phyloP scores from a whole-genome alignment of 352 stramenopile genomes.

The Saprolegnia diclina region DNA sequence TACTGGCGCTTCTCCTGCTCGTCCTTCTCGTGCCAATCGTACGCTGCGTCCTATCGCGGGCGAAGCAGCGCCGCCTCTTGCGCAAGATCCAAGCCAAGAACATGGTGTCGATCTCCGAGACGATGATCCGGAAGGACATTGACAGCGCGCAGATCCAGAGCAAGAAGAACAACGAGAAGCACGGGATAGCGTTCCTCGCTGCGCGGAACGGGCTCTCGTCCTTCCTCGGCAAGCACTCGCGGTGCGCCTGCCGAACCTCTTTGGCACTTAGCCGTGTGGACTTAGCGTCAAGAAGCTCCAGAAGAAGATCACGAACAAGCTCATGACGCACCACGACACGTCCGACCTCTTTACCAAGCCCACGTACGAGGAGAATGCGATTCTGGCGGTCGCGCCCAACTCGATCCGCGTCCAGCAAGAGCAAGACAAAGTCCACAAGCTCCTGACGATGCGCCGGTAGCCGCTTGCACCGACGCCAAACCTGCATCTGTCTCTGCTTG shows the following conservation, averaged over 20 bases:
- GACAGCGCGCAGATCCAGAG: conserved; percentile 49
- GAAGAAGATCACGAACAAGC: not conserved
- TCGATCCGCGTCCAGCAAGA: conserved; percentile 58
- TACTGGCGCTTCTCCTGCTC: conserved; percentile 1
- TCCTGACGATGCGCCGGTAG: conserved; percentile 45
- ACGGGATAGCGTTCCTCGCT: conserved; percentile 56
- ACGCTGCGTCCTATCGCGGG: not conserved
- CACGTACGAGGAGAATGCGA: conserved; percentile 49
- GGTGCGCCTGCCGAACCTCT: not conserved
- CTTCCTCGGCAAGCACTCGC: conserved; percentile 34
- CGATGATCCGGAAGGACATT: conserved; percentile 67
- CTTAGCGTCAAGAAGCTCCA: not conserved
- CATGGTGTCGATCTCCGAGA: conserved; percentile 43
- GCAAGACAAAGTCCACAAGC: conserved; percentile 45
- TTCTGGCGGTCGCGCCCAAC: conserved; percentile 47
- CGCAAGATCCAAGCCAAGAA: conserved; percentile 22
- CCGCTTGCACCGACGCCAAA: conserved; percentile 28
- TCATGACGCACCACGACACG: conserved; percentile 28
- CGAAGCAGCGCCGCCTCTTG: not conserved
- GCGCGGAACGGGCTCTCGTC: conserved; percentile 58
- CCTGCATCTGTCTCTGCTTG: no score
- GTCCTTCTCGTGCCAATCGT: not conserved
- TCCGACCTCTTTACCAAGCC: conserved; percentile 50
- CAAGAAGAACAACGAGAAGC: conserved; percentile 73
- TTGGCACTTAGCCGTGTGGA: not conserved